Evolutionary conservation across 140 eudicot genomes (phyloP).

Genomic region (Senecio squalidus): DNA sequence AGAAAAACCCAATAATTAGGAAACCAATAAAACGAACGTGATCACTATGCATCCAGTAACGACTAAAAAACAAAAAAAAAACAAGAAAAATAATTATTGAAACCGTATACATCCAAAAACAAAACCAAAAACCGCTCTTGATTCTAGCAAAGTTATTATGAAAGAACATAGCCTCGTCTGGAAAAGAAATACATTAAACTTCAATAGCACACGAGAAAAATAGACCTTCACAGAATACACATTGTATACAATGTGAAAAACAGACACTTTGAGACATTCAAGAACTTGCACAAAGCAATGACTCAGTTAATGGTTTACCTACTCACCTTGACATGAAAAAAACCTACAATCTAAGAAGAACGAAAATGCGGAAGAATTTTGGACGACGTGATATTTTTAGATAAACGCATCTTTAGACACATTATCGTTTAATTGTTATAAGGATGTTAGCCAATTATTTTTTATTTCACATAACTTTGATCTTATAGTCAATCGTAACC

Average conservation of each 20-base stretch:
- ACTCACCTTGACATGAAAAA: background rate
- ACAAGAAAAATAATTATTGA: no score
- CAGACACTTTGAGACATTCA: background rate
- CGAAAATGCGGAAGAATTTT: background rate
- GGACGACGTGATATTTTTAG: background rate
- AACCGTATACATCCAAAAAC: background rate
- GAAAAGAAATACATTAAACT: background rate
- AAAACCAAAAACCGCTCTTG: constrained; percentile 5
- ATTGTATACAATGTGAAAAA: background rate
- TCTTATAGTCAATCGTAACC: constrained; percentile 6
- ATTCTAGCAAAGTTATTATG: constrained; percentile 11
- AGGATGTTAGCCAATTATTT: background rate
- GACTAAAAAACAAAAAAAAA: no score
- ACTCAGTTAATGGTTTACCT: background rate
- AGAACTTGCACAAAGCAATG: constrained; percentile 8
- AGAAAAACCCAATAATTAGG: constrained; percentile 50
- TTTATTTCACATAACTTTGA: background rate
- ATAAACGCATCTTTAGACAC: background rate
- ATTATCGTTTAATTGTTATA: background rate
- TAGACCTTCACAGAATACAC: background rate
- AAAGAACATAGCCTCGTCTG: background rate
- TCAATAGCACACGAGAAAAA: no score
- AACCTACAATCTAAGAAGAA: constrained; percentile 1
- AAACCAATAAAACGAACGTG: constrained; percentile 18
- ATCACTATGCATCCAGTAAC: no score